These are phyloP conservation scores for Fusarium nisikadoi DNA, from an alignment of 2,329 filamentous ascomycete species.

Conservation along the genomic window DNA sequence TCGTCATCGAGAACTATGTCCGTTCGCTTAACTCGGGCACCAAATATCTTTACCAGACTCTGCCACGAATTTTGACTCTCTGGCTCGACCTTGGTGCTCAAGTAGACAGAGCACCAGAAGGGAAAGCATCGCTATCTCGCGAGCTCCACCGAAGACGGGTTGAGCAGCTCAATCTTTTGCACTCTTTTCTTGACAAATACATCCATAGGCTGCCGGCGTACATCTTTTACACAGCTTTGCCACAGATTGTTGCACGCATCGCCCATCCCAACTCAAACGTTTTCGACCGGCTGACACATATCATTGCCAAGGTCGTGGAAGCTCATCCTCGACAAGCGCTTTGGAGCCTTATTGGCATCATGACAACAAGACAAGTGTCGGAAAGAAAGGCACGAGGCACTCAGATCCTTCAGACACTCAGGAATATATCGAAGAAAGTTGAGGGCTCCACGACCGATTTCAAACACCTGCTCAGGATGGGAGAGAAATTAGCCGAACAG, in stretches of 20 bases:
- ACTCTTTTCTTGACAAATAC: constrained; percentile 83
- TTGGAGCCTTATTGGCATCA: constrained; percentile 90
- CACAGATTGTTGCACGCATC: constrained; percentile 96
- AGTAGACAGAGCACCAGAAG: constrained; percentile 70
- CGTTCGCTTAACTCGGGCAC: constrained; percentile 88
- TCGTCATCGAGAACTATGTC: constrained; percentile 94
- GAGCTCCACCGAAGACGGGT: constrained; percentile 67
- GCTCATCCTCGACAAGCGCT: constrained; percentile 90
- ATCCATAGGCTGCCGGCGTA: constrained; percentile 77
- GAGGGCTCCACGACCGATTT: constrained; percentile 69
- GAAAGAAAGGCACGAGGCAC: constrained; percentile 70
- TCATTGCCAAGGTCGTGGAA: constrained; percentile 87
- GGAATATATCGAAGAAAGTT: constrained; percentile 60
- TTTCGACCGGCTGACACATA: constrained; percentile 78
- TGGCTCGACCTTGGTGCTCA: constrained; percentile 93
- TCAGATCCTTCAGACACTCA: constrained; percentile 63
- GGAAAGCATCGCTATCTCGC: constrained; percentile 62
- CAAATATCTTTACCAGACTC: constrained; percentile 94
- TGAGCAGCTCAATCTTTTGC: constrained; percentile 74
- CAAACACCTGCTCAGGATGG: constrained; percentile 76
- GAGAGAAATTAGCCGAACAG: constrained; percentile 85
- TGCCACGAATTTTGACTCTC: constrained; percentile 89
- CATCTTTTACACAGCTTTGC: constrained; percentile 83
- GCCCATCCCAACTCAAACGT: constrained; percentile 84
- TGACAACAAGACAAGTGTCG: constrained; percentile 77